Base-by-base conservation (phyloP, 2,329 filamentous ascomycete species). In the Fusarium phyllophilum region DNA sequence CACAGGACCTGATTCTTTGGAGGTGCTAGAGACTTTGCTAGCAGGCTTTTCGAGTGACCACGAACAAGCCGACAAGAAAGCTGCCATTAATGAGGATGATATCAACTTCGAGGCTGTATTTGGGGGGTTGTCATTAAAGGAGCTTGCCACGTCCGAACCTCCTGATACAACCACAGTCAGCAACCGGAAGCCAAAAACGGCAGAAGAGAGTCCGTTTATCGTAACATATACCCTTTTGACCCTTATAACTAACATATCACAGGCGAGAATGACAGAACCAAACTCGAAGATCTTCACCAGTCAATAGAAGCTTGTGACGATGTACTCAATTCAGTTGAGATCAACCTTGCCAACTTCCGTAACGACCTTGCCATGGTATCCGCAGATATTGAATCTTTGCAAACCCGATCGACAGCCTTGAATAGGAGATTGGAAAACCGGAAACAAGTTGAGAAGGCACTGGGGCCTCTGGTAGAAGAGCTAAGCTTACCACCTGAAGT, bases 291-390 rank as follows among this genome's bases (percentile, higher is more conserved):
- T 64, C 87, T 99, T 46, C 96, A 98, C 83, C 90, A 89, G 78
- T 97, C 95, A 8, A 98, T 99, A 78, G 83, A 87, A 80, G 93
- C 94, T 57, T 99, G 96, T 84, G 96, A 99, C 82, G 93, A 97
- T 80, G 94, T 98, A 57, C 88, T 98, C 51, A 93, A 92, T 82
- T 97, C 95, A 1, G 96, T 99, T 62, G 96, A 99, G 84, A 91
- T 90, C 38, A 98, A 98, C 81, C 87, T 99, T 60, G 93, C 93
- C 42, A 96, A 92, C 81, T 99, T 99, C 80, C 95, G 97, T 80
- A 93, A 95, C 68, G 97, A 99, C 82, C 89, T 99, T 17, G 96
- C 94, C 14, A 90, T 91, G 20, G 96, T 99, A 18, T 98, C 96
- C 4, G 92, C 95, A 12, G 96, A 99, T 81, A 99, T 99, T 58